Evolutionary conservation across 257 asterid genomes (phyloP).

Genomic region (Salvia rosmarinus): DNA sequence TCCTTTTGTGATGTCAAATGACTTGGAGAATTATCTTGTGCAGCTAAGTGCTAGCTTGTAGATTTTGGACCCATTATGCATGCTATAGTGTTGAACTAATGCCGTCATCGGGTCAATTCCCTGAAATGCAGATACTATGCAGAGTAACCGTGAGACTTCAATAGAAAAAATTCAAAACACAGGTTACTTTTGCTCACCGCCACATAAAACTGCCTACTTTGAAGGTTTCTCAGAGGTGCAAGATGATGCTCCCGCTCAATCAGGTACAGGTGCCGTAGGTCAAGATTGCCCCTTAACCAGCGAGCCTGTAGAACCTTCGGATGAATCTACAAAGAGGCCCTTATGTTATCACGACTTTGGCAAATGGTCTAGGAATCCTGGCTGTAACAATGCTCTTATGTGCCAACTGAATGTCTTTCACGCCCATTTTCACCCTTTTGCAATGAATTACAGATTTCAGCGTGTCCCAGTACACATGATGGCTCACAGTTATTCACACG

Average conservation of each 20-base stretch:
- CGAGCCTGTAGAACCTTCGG: slow-evolving; percentile 50
- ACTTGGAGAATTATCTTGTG: slow-evolving; percentile 16
- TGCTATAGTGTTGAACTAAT: slow-evolving; percentile 27
- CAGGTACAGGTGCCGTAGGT: slow-evolving; percentile 45
- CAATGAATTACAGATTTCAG: slow-evolving; percentile 57
- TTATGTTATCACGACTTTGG: slow-evolving; percentile 47
- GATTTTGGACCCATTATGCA: not conserved
- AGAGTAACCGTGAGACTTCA: slow-evolving; percentile 56
- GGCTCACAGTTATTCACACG: slow-evolving; percentile 53
- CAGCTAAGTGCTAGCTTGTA: slow-evolving; percentile 9
- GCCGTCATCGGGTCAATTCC: slow-evolving; percentile 14
- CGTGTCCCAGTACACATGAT: slow-evolving; percentile 54
- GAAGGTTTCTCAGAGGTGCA: slow-evolving; percentile 50
- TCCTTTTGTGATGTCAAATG: not conserved
- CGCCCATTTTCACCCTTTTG: slow-evolving; percentile 53
- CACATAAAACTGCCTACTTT: slow-evolving; percentile 38
- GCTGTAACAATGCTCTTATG: slow-evolving; percentile 39
- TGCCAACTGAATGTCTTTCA: slow-evolving; percentile 55
- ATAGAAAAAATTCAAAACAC: slow-evolving; percentile 54
- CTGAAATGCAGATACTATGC: slow-evolving; percentile 52
- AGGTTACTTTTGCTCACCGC: slow-evolving; percentile 46
- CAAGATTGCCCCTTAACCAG: slow-evolving; percentile 45
- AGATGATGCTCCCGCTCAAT: slow-evolving; percentile 43
- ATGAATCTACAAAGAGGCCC: slow-evolving; percentile 46
- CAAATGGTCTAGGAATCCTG: slow-evolving; percentile 59